Conservation (phyloP, 2,329 filamentous ascomycete species). For the Aspergillus tanneri region DNA sequence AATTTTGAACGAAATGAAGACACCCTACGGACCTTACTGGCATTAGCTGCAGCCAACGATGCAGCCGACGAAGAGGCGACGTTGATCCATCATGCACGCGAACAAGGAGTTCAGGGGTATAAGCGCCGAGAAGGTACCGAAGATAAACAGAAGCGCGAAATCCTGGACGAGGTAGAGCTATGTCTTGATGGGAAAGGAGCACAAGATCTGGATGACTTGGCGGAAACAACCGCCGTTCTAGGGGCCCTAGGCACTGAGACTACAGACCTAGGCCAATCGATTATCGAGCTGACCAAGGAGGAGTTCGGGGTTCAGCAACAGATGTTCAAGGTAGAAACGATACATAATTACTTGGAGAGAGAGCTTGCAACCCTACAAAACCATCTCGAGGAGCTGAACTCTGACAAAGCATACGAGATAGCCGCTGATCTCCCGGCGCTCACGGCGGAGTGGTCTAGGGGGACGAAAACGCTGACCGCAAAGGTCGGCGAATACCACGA, state of each 20-base stretch:
- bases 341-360: slow-evolving; percentile 57
- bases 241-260: slow-evolving; percentile 52
- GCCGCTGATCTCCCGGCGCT: slow-evolving; percentile 62
- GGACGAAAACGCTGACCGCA: slow-evolving; percentile 63
- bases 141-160: slow-evolving; percentile 35
- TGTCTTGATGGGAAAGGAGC: slow-evolving; percentile 55
- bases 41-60: slow-evolving; percentile 74
- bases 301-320: slow-evolving; percentile 56
- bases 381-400: slow-evolving; percentile 33
- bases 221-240: slow-evolving; percentile 52
- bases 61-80: slow-evolving; percentile 52
- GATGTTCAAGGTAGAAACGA: slow-evolving; percentile 53
- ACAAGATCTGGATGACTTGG: slow-evolving; percentile 58
- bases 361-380: slow-evolving; percentile 46
- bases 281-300: slow-evolving; percentile 58
- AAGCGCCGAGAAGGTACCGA: slow-evolving; percentile 31
- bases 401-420: slow-evolving; percentile 50
- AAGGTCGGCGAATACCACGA: slow-evolving; percentile 68
- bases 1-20: slow-evolving; percentile 83
- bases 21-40: slow-evolving; percentile 72
- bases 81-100: slow-evolving; percentile 37
- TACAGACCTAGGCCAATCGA: slow-evolving; percentile 51
- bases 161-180: slow-evolving; percentile 57
- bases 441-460: slow-evolving; percentile 72
- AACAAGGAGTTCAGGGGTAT: slow-evolving; percentile 36